Evolutionary conservation across 768 basidiomycete genomes (phyloP), one percentile per base, ranked within the genome.

Genomic region (Zangia roseola): DNA sequence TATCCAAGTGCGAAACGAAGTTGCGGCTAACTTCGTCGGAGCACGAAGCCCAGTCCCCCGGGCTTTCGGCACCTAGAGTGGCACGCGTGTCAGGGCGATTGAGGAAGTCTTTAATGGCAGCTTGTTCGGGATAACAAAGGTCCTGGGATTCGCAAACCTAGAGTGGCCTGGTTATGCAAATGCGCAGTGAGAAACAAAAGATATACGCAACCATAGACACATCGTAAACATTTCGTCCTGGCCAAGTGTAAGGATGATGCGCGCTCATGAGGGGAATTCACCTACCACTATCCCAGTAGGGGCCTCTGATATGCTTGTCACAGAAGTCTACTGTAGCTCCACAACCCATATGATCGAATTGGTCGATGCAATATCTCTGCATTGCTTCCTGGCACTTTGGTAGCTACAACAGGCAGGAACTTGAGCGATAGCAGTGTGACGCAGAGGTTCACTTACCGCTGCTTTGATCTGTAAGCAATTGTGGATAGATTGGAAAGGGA

Each of bases 311-410:
- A 52, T 81, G 74, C 19, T 60, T 65, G 43, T 80, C 73, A 64
- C 91, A 93, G 63, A 89, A 90, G 10, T 54, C 64, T 42, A 81
- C 72, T 2, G 88, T 84, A 12, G 83, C 84, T n/a, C 67, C 69
- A 57, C 90, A 92, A 50, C 78, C 73, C 31, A 86, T 81, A 19
- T 72, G 65, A 62, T 93, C 88, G 54, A 84, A 84, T 14, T 50
- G 51, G 47, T 88, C 77, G 25, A 89, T 73, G 53, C 89, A 92
- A 38, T 71, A 71, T 36, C 73, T 64, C n/a, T 74, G 67, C 62
- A 86, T 74, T 31, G 74, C 74, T 51, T 73, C 74, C 55, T 82
- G 69, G 63, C 90, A 93, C 40, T 82, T 79, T 19, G 86, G 83
- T 19, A 90, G 72, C 84, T 86, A 49, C n/a, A 23, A 43, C 17